phyloP scores from a whole-genome alignment of 768 basidiomycete genomes.

The Rossbeevera mucosa region DNA sequence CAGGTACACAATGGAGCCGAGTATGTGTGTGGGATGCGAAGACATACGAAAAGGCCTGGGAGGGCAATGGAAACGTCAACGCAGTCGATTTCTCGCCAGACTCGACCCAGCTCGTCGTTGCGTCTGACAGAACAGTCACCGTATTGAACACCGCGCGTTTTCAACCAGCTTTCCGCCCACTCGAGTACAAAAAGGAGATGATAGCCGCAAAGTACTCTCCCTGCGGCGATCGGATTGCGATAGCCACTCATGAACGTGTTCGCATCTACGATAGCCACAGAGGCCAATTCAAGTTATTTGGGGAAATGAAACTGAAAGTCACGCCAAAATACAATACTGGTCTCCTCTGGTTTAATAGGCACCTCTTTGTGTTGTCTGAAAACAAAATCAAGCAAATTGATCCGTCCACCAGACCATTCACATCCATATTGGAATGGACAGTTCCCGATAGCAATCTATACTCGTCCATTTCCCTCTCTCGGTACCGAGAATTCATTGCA shows the following conservation, averaged over 20 bases:
- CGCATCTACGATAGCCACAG: neutral
- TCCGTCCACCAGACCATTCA: neutral
- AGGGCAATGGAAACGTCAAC: neutral
- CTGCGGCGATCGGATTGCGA: neutral
- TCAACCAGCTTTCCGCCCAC: neutral
- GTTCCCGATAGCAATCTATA: neutral
- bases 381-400: neutral
- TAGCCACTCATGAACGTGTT: neutral
- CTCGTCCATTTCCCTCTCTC: neutral
- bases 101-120: neutral
- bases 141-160: neutral
- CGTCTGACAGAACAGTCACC: neutral
- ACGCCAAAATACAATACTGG: neutral
- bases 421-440: neutral
- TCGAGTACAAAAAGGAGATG: neutral
- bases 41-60: neutral
- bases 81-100: neutral
- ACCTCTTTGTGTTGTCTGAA: neutral
- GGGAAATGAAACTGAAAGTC: neutral
- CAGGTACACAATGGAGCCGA: neutral
- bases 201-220: neutral
- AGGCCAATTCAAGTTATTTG: neutral
- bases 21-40: neutral
- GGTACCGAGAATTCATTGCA: neutral
- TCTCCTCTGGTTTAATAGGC: neutral